Evolutionary conservation across 352 stramenopile genomes (phyloP), one percentile per base, ranked within the genome.

Genomic region (Phytophthora gonapodyides): DNA sequence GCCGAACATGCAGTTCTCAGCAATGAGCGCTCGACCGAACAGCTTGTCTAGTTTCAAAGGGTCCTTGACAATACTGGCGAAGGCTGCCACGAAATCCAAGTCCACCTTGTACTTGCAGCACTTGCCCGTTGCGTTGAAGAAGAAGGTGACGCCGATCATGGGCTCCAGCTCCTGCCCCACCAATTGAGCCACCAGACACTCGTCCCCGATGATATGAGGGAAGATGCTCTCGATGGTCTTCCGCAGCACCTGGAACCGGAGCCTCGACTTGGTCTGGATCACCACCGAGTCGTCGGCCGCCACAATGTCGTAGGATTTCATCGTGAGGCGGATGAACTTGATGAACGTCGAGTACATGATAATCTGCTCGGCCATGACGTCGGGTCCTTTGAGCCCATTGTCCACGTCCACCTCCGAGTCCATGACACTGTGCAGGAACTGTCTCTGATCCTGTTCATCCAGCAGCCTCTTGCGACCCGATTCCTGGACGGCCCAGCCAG

Each of bases 221-320:
- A 82, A 80, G 27, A 84, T 65, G 8, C 57, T 71, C 2, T 62
- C 57, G 42, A 84, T 76, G 21, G 76, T 82, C 31, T 73, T 75
- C 27, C 64, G 58, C n/a, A 82, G 46, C 27, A 84, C 73, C 62
- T 82, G 70, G 41, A 84, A 82, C 34, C 57, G 61, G 46, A 78
- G 44, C 4, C 48, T 45, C 2, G 59, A 63, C 2, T 50, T 66
- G 21, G 73, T 73, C 5, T 47, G 54, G 40, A 84, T 66, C 5
- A 79, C 30, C 38, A 84, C 70, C 3, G 50, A 40, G 43, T 83
- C 73, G 7, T 79, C 69, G 2, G 45, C 54, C 34, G 46, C 11
- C 3, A 80, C 40, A 12, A 82, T 78, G 1, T 80, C 60, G 45
- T 68, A 75, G 7, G 35, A 42, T 16, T 62, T 41, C 48, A 84